phyloP scores from a whole-genome alignment of 164 flowering plant genomes.

The grape (Vitis vinifera) region ASM3070453v1 NC_081806.1:20060501-20061000 shows the following conservation, averaged over 20 bases:
- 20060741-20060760: slow-evolving; percentile 67
- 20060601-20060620: too few relatives aligned
- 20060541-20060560: slow-evolving; percentile 9
- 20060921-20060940: too few relatives aligned
- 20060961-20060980: too few relatives aligned
- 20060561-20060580: too few relatives aligned
- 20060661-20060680: slow-evolving; percentile 27
- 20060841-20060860: slow-evolving; percentile 6
- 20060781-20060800: slow-evolving; percentile 9
- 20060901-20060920: too few relatives aligned
- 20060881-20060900: too few relatives aligned
- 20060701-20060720: too few relatives aligned
- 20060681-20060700: not conserved
- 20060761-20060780: slow-evolving; percentile 14
- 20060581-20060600: too few relatives aligned
- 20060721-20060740: slow-evolving; percentile 68
- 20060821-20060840: not conserved
- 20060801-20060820: slow-evolving; percentile 18
- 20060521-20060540: slow-evolving; percentile 62
- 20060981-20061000: too few relatives aligned
- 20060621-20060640: slow-evolving; percentile 1
- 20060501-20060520: slow-evolving; percentile 58
- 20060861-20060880: too few relatives aligned
- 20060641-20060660: not conserved
- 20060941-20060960: too few relatives aligned